phyloP scores from a whole-genome alignment of 495 filamentous ascomycete genomes.

The Melanomma pulvis-pyrius region DNA sequence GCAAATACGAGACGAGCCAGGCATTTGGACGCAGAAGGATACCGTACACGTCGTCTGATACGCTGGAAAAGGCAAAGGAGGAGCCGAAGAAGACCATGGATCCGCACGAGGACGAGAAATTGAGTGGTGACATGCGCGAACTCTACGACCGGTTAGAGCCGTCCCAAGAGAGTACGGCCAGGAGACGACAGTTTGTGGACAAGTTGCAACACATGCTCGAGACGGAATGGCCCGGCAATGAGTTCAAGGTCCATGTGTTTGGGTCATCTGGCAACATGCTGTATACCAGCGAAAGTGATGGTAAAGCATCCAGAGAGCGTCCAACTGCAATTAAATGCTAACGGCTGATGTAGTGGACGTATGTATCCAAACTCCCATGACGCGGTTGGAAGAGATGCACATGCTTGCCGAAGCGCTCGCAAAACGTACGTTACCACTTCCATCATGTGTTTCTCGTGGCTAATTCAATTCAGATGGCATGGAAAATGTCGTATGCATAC shows the following conservation, averaged over 20 bases:
- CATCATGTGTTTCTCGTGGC: conserved; percentile 9
- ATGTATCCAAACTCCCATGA: conserved; percentile 90
- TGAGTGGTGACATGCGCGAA: conserved; percentile 78
- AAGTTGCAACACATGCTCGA: conserved; percentile 89
- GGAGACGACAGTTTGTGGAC: conserved; percentile 71
- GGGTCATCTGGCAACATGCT: conserved; percentile 95
- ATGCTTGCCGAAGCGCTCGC: conserved; percentile 81
- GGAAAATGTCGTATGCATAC: conserved; percentile 91
- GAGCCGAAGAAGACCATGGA: conserved; percentile 67
- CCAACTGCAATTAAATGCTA: conserved; percentile 37
- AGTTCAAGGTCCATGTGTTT: conserved; percentile 91
- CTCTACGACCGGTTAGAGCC: conserved; percentile 86
- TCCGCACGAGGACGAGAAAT: conserved; percentile 72
- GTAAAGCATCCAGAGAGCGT: conserved; percentile 60
- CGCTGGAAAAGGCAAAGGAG: conserved; percentile 67
- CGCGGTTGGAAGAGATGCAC: conserved; percentile 82
- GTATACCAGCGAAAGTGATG: conserved; percentile 95
- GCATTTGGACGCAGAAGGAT: conserved; percentile 76
- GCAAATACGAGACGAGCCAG: conserved; percentile 81
- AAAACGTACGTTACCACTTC: conserved; percentile 64
- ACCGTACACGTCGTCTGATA: conserved; percentile 81
- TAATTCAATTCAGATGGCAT: conserved; percentile 74
- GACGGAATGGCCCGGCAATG: conserved; percentile 84
- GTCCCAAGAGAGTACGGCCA: conserved; percentile 73
- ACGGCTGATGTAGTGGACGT: conserved; percentile 73